Evolutionary conservation across 176 grass and related monocot genomes (phyloP).

Genomic region (Melocanna baccifera): DNA sequence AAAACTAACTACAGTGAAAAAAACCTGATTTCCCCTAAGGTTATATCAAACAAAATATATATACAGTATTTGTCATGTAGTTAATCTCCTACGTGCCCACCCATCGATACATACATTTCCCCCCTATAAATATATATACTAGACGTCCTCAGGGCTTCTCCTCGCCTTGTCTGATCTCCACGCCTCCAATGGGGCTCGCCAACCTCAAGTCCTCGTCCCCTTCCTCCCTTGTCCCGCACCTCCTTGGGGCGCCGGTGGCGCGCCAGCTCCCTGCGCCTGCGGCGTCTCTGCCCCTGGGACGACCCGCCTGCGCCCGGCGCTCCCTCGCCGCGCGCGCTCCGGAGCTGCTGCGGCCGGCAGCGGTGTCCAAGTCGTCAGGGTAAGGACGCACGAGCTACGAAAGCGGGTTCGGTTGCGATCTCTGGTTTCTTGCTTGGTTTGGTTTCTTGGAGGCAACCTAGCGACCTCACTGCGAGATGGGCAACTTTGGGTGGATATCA

Average conservation of each 20-base stretch:
- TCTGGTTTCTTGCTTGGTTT: neutral
- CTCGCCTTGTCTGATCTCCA: neutral
- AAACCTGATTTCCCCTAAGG: too few relatives aligned
- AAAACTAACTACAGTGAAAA: too few relatives aligned
- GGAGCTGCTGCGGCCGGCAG: neutral
- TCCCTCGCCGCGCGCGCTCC: neutral
- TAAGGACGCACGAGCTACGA: neutral
- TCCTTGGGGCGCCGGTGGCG: too few relatives aligned
- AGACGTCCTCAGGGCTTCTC: neutral
- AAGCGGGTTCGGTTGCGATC: neutral
- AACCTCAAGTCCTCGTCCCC: neutral
- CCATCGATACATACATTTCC: too few relatives aligned
- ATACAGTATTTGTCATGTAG: too few relatives aligned
- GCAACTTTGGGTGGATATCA: neutral
- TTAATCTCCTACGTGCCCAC: too few relatives aligned
- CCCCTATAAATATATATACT: too few relatives aligned
- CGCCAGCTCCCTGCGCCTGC: too few relatives aligned
- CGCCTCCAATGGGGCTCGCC: neutral
- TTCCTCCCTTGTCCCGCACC: neutral
- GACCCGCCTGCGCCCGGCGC: neutral
- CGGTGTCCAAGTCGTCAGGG: neutral
- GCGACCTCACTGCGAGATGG: neutral
- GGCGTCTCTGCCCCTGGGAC: neutral
- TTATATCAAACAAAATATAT: too few relatives aligned
- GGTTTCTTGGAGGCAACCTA: neutral